Evolutionary conservation across 768 basidiomycete species (phyloP).

Genomic region (Xanthoconium purpureum): DNA sequence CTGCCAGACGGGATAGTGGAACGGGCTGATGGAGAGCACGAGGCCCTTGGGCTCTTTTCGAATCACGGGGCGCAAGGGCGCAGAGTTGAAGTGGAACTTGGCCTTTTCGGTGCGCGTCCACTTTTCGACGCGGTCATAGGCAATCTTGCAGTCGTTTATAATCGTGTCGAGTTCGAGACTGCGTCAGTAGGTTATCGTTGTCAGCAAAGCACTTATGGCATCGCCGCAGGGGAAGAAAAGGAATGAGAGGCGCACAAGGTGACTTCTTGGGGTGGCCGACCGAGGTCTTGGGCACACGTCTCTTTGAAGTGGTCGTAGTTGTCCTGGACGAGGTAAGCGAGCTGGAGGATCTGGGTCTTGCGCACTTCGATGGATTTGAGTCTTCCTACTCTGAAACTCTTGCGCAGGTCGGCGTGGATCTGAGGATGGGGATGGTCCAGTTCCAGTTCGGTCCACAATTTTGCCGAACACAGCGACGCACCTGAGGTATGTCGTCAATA

Average conservation of each 20-base stretch:
- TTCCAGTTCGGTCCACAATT: background rate
- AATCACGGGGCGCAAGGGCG: conserved; percentile 58
- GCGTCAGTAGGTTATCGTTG: background rate
- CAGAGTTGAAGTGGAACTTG: conserved; percentile 53
- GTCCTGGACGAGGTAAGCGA: conserved; percentile 73
- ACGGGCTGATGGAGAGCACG: conserved; percentile 65
- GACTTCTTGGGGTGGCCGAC: conserved; percentile 60
- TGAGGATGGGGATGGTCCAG: too few species aligned
- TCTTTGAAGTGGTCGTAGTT: conserved; percentile 59
- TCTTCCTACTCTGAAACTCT: conserved; percentile 65
- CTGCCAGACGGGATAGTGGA: conserved; percentile 72
- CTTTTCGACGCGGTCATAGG: conserved; percentile 63
- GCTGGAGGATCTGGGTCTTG: conserved; percentile 72
- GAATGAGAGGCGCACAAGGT: conserved; percentile 45
- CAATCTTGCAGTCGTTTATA: conserved; percentile 50
- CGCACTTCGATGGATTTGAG: conserved; percentile 63
- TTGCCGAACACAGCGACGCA: too few species aligned
- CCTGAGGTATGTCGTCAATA: conserved; percentile 52
- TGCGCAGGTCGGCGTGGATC: conserved; percentile 54
- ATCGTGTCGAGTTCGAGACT: conserved; percentile 62
- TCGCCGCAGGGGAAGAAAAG: too few species aligned
- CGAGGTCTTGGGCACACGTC: conserved; percentile 59
- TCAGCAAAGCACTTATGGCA: too few species aligned
- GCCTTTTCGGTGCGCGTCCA: conserved; percentile 70
- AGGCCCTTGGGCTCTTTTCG: conserved; percentile 78